Conservation (phyloP, 2,329 filamentous ascomycete genomes). For the Tolypocladium album region DNA sequence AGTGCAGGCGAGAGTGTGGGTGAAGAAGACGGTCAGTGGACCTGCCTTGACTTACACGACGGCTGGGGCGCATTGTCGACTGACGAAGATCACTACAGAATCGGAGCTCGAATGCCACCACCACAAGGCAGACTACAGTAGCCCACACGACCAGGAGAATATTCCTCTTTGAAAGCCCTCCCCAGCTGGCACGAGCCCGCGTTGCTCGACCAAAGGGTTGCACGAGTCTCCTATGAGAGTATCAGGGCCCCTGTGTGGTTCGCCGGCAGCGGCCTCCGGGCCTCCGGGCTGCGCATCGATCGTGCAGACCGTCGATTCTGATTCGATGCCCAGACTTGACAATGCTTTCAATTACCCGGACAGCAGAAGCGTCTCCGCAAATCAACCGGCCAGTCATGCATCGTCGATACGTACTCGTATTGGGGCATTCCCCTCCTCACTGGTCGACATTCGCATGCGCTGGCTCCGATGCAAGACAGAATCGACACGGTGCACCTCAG, state of each 20-base stretch:
- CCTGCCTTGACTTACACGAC: neutral
- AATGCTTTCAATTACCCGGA: neutral
- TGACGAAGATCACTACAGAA: neutral
- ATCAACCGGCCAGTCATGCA: neutral
- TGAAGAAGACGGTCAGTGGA: slow-evolving; percentile 2
- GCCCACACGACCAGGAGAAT: neutral
- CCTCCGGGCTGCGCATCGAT: neutral
- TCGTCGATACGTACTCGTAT: neutral
- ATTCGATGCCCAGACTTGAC: neutral
- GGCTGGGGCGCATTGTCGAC: neutral
- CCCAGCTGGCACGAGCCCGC: neutral
- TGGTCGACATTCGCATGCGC: neutral
- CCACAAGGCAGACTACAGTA: neutral
- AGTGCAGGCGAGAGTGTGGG: neutral
- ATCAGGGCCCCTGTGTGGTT: neutral
- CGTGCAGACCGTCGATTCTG: neutral
- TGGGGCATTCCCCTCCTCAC: neutral
- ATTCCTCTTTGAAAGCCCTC: neutral
- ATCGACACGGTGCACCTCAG: neutral
- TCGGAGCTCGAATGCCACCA: neutral
- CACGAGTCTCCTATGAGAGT: neutral
- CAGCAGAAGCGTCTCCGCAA: neutral
- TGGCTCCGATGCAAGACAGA: neutral
- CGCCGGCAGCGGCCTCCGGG: too few species aligned
- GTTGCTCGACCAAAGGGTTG: neutral